Evolutionary conservation across 192 early-diverging fungal species (phyloP).

Genomic region (Haplosporangium gracile): DNA sequence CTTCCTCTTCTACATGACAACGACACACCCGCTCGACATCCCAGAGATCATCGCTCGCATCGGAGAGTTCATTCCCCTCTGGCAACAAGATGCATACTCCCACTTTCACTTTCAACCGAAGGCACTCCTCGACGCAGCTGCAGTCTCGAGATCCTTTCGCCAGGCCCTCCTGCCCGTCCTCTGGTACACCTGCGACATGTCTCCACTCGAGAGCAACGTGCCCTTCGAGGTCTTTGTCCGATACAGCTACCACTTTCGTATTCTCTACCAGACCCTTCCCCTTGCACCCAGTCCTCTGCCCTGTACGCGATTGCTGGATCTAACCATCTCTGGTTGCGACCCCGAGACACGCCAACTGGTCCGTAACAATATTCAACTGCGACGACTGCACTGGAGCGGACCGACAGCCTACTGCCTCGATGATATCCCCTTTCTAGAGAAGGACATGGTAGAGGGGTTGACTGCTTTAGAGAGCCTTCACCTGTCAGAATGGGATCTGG

Average conservation of each 20-base stretch:
- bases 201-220: not conserved
- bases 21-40: slow-evolving; percentile 21
- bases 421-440: not conserved
- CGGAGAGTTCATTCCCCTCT: slow-evolving; percentile 34
- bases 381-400: not conserved
- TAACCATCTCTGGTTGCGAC: slow-evolving; percentile 4
- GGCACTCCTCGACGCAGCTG: not conserved
- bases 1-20: not conserved
- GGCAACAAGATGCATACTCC: not conserved
- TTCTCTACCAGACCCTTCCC: not conserved
- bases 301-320: slow-evolving; percentile 13
- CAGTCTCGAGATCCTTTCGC: slow-evolving; percentile 7
- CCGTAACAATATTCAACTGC: not conserved
- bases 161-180: slow-evolving; percentile 13
- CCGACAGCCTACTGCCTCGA: not conserved
- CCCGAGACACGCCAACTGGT: not conserved
- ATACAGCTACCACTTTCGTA: slow-evolving; percentile 8
- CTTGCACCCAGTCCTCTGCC: slow-evolving; percentile 3
- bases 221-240: not conserved
- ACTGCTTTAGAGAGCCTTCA: not conserved
- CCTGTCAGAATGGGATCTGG: slow-evolving; percentile 15
- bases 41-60: slow-evolving; percentile 22
- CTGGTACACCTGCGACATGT: slow-evolving; percentile 9
- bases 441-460: not conserved
- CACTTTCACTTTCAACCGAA: not conserved